Conservation (phyloP, 2,329 filamentous ascomycete species). For the Hymenoscyphus scutula region DNA sequence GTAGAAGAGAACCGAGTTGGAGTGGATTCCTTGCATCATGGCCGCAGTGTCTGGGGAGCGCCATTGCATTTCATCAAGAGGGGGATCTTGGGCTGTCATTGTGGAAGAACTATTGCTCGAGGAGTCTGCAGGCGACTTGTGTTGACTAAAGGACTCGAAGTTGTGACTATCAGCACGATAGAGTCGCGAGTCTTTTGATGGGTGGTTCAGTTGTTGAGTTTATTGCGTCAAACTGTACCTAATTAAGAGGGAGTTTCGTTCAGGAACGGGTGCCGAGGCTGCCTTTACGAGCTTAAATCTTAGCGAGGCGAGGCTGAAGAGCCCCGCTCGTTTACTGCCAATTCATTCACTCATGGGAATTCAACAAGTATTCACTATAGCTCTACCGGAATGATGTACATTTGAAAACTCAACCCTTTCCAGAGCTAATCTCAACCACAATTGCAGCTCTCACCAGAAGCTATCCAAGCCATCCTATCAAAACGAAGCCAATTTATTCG, state of each 20-base stretch:
- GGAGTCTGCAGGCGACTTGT: background rate
- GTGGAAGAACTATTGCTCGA: background rate
- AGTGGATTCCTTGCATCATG: slow-evolving; percentile 56
- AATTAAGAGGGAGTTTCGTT: too few relatives aligned
- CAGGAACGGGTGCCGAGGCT: background rate
- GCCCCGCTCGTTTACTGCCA: too few relatives aligned
- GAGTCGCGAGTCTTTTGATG: background rate
- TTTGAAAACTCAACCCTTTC: too few relatives aligned
- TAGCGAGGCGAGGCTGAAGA: background rate
- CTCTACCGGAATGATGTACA: too few relatives aligned
- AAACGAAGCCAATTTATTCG: too few relatives aligned
- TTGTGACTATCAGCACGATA: background rate
- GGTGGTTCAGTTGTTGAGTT: background rate
- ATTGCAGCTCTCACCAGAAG: too few relatives aligned
- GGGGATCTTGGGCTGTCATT: slow-evolving; percentile 50
- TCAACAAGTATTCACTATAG: too few relatives aligned
- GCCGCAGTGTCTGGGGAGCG: slow-evolving; percentile 49
- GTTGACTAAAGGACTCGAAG: background rate
- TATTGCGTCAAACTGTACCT: background rate
- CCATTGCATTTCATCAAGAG: slow-evolving; percentile 69
- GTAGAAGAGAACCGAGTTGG: slow-evolving; percentile 62
- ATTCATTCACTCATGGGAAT: too few relatives aligned
- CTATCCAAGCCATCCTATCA: too few relatives aligned
- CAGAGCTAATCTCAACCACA: too few relatives aligned
- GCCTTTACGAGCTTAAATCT: too few relatives aligned